phyloP scores from a whole-genome alignment of 2,329 filamentous ascomycete genomes.

The Clonostachys chloroleuca region DNA sequence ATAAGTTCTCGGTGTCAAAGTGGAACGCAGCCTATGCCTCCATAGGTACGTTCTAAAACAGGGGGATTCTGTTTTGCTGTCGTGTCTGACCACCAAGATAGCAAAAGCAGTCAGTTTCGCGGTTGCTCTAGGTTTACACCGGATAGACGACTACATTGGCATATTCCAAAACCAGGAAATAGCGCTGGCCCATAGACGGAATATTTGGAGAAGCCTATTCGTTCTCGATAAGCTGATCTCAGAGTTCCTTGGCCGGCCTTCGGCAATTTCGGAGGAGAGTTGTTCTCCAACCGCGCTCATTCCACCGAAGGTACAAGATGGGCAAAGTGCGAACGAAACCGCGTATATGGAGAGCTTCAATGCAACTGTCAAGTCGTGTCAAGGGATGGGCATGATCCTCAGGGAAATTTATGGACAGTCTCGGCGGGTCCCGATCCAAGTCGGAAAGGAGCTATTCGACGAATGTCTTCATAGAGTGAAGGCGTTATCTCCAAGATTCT shows the following conservation, averaged over 20 bases:
- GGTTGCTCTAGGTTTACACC: no score
- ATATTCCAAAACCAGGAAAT: no score
- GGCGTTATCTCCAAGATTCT: not conserved
- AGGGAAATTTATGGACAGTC: no score
- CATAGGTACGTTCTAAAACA: not conserved
- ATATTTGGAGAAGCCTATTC: slow-evolving; percentile 61
- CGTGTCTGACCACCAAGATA: no score
- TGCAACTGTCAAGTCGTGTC: not conserved
- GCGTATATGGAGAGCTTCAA: not conserved
- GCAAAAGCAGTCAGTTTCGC: no score
- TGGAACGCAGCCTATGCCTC: not conserved
- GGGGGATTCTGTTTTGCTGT: no score
- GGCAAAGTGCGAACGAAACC: not conserved
- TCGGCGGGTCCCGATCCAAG: not conserved
- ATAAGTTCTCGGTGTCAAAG: not conserved
- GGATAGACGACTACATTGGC: no score
- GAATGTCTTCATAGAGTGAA: not conserved
- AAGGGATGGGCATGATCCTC: not conserved
- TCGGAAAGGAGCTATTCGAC: not conserved
- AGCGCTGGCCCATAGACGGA: not conserved
- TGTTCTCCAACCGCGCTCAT: not conserved
- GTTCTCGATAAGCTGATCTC: slow-evolving; percentile 61
- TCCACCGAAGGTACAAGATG: not conserved
- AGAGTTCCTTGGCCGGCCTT: slow-evolving; percentile 57
- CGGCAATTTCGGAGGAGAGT: slow-evolving; percentile 47